Base-by-base conservation (phyloP, 768 basidiomycete species). In the Multifurca ochricompacta region DNA sequence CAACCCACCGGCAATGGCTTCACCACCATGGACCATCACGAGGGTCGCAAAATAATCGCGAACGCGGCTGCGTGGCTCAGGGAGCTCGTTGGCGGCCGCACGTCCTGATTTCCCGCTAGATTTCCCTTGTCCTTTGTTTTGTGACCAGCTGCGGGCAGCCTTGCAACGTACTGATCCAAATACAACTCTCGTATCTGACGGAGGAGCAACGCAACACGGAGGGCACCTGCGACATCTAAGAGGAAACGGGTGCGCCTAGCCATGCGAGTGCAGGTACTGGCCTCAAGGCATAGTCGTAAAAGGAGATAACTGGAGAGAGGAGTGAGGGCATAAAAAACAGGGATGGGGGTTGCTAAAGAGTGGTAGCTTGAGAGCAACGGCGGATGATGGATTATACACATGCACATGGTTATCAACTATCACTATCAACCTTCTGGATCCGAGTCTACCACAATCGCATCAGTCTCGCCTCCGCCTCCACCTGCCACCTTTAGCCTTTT, bases 21-120 rank as follows among this genome's bases (percentile, higher is more conserved):
- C 60, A 11, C 60, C 60, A 48, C 60, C 60, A 36, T 59, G 59
- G 3, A 55, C 60, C n/a, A 59, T 51, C 23, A 61, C 53, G 6
- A 61, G 58, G 5, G 54, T 59, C 53, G 60, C 43, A 19, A 59
- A 1, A 18, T 52, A 35, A 34, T 61, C 54, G 16, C 60, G 60
- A 47, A 44, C 58, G 21, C 53, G 58, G 49, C 58, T 31, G 16
- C 58, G 58, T 3, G 45, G 32, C 50, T 57, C 55, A 0, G n/a
- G 11, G 9, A 18, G 16, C 2, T 55, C 45, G 3, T 36, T 23
- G 10, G 30, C 43, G 16, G 44, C 43, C 2, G 23, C 39, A 18
- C 45, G 46, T 39, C 48, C 45, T 7, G 25, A n/a, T 42, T 28
- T 48, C 40, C 23, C 46, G 31, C 46, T 31, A n/a, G 28, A 7